phyloP scores from a whole-genome alignment of 306 rosid species.

The Vigna mungo region DNA sequence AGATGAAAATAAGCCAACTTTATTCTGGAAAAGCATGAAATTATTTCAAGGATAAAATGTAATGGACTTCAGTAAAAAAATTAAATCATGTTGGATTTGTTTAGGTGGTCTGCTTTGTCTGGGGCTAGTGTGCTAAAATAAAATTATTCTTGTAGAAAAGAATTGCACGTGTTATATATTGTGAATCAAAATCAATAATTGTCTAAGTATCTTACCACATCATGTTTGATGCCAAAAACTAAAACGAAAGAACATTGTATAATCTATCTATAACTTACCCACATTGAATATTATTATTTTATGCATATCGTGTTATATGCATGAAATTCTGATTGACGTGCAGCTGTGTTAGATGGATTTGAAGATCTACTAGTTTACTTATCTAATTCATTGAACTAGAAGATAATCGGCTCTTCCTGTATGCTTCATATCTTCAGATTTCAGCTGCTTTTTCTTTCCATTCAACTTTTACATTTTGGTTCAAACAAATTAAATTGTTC shows the following conservation, averaged over 20 bases:
- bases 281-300: constrained; percentile 4
- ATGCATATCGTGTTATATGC: constrained; percentile 37
- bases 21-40: constrained; percentile 5
- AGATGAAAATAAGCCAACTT: constrained; percentile 9
- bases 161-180: constrained; percentile 14
- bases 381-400: background rate
- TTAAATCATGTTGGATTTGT: background rate
- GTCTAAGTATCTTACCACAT: no score
- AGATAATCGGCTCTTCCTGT: background rate
- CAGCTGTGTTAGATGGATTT: constrained; percentile 15
- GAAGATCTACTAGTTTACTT: constrained; percentile 8
- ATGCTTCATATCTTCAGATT: constrained; percentile 1
- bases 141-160: background rate
- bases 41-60: constrained; percentile 21
- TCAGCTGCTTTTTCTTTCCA: background rate
- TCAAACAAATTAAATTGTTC: background rate
- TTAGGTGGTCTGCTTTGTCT: constrained; percentile 9
- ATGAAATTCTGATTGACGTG: background rate
- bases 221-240: background rate
- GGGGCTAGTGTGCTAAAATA: constrained; percentile 1
- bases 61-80: constrained; percentile 3
- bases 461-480: constrained; percentile 1
- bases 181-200: background rate
- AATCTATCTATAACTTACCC: background rate
- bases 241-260: background rate